A percentile compares a stretch with the other conserved stretches of the same genome.
Evolutionary conservation across 2,329 filamentous ascomycete species (phyloP).

Genomic region (Fusarium albosuccineum): DNA sequence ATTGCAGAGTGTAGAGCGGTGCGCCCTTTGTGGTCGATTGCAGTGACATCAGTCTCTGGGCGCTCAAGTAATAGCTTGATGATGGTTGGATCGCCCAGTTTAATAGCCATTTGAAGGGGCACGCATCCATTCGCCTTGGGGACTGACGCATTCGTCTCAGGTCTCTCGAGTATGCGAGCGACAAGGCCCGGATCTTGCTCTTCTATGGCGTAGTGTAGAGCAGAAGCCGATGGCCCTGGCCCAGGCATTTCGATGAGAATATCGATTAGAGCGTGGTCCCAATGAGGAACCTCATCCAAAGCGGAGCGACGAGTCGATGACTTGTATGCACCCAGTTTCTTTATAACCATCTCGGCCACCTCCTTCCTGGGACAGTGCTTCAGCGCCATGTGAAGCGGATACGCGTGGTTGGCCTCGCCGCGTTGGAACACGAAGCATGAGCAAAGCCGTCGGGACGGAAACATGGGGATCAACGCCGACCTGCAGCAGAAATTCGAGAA

Average conservation of each 20-base stretch:
- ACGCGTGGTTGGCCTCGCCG: background rate
- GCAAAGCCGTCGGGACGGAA: conserved; percentile 11
- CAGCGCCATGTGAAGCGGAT: conserved; percentile 23
- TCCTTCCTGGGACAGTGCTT: conserved; percentile 9
- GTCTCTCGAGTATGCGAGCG: conserved; percentile 12
- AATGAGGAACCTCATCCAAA: conserved; percentile 9
- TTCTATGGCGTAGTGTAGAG: conserved; percentile 7
- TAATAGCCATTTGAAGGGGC: conserved; percentile 8
- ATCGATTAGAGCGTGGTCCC: background rate
- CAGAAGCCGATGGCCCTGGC: background rate
- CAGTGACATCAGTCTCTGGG: background rate
- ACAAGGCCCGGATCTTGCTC: conserved; percentile 2
- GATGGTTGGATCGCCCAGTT: background rate
- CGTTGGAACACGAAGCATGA: background rate
- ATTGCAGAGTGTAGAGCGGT: conserved; percentile 8
- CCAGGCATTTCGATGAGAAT: conserved; percentile 15
- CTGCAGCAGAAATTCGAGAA: conserved; percentile 27
- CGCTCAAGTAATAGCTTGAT: conserved; percentile 8
- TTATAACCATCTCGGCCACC: conserved; percentile 13
- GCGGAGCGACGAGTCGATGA: background rate
- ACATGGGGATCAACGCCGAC: conserved; percentile 16
- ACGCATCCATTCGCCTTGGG: background rate
- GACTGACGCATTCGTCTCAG: conserved; percentile 11
- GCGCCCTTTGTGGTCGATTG: background rate
- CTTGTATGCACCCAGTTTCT: conserved; percentile 21